Evolutionary conservation across 164 flowering plant genomes (phyloP), one percentile per base, ranked within the genome.

Genomic region (Chimonanthus praecox): DNA sequence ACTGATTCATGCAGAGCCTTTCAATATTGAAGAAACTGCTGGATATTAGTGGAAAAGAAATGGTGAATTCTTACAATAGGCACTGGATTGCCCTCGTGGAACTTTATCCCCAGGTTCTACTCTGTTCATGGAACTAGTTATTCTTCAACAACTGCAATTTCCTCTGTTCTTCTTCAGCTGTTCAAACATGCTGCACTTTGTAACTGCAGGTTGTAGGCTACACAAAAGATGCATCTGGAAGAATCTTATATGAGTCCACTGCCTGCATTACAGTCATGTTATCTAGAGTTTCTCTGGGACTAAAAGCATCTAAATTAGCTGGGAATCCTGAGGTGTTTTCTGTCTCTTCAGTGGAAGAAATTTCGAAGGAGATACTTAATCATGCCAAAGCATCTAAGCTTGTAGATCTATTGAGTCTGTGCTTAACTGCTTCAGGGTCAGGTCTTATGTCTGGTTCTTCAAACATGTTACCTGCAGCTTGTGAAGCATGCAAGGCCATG

Each of bases 401-500:
- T 64, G 86, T 85, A 62, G 95, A 90, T 67, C 77, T 82, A 48
- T 80, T 96, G 64, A 87, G 86, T 61, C 74, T 76, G 58, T 86
- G 91, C 84, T 82, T 96, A 76, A 87, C 83, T 49, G 74, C 79
- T 75, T 83, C 92, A 45, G 99, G 99, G 21, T 77, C 90, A 33
- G 85, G 96, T 77, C 90, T 89, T 64, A 82, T 79, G 73, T 85
- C 92, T 62, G 97, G 95, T 73, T 89, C 97, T 71, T 81, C 92
- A 76, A 82, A 81, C 82, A 79, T 89, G 77, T 77, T 87, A 71
- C 90, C 90, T 70, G 94, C 90, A 76, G 97, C 97, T 77, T 84
- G 88, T 69, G 99, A 93, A 86, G 90, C 92, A 10, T 88, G 92
- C 79, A 84, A 83, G 76, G 97, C 92, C 68, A 75, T 93, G n/a